Evolutionary conservation across 2,329 filamentous ascomycete genomes (phyloP).

Genomic region (Arthroderma sp.): DNA sequence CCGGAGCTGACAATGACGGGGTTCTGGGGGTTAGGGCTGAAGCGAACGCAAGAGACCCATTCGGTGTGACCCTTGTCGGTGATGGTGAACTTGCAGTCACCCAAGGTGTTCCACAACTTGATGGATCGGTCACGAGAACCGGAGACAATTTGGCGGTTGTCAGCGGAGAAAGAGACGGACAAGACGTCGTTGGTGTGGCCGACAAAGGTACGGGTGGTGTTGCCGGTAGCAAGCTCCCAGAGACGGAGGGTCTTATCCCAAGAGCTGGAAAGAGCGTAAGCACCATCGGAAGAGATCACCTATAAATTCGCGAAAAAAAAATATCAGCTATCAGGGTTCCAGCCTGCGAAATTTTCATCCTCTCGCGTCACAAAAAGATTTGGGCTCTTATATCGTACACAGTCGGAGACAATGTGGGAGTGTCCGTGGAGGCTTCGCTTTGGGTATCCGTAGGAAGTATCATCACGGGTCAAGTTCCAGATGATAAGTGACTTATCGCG

Average conservation of each 20-base stretch:
- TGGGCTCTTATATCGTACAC: constrained; percentile 53
- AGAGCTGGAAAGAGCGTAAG: constrained; percentile 95
- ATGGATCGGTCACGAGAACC: constrained; percentile 96
- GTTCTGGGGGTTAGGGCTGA: constrained; percentile 99
- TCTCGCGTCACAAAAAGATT: constrained; percentile 4
- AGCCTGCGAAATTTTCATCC: constrained; percentile 3
- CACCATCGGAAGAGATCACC: constrained; percentile 99
- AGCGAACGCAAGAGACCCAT: constrained; percentile 98
- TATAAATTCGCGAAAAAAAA: constrained; percentile 26
- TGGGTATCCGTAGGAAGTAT: constrained; percentile 95
- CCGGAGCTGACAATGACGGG: constrained; percentile 96
- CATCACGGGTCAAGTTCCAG: constrained; percentile 99
- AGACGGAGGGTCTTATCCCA: constrained; percentile 99
- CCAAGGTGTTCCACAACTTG: constrained; percentile 99
- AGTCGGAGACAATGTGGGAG: constrained; percentile 99
- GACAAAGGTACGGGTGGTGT: constrained; percentile 95
- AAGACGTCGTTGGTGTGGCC: constrained; percentile 99
- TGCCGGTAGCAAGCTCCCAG: constrained; percentile 96
- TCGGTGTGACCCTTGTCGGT: constrained; percentile 99
- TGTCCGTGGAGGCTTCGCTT: constrained; percentile 98
- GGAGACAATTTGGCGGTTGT: constrained; percentile 99
- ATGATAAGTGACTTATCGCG: constrained; percentile 99
- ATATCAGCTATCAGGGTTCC: background rate
- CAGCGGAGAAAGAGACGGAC: constrained; percentile 99
- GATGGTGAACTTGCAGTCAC: constrained; percentile 99